phyloP scores from a whole-genome alignment of 163 green algal genomes.

The Smithsoniella earleae region DNA sequence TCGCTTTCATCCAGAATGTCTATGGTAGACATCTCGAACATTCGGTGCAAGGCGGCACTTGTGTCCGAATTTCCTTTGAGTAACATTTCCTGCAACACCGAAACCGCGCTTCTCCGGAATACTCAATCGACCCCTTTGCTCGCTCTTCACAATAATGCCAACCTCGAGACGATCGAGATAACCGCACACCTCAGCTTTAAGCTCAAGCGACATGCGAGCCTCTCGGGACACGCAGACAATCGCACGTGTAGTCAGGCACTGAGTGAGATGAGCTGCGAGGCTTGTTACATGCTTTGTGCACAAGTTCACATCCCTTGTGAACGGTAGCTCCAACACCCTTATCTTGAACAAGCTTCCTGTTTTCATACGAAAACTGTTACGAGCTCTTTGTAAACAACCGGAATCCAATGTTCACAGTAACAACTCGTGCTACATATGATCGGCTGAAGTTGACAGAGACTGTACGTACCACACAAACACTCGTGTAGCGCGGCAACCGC shows the following conservation, averaged over 20 bases:
- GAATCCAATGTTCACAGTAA: too few species aligned
- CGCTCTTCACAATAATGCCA: too few species aligned
- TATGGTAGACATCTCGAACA: conserved; percentile 36
- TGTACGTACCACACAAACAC: conserved; percentile 36
- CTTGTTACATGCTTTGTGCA: not conserved
- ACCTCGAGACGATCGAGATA: too few species aligned
- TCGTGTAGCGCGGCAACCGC: conserved; percentile 42
- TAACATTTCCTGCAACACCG: not conserved
- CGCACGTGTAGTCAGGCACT: not conserved
- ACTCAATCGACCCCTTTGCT: not conserved
- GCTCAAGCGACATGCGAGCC: not conserved
- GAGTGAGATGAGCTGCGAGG: not conserved
- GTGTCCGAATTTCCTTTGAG: not conserved
- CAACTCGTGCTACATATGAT: too few species aligned
- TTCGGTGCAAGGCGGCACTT: conserved; percentile 4
- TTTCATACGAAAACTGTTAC: too few species aligned
- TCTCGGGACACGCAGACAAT: not conserved
- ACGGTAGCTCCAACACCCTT: not conserved
- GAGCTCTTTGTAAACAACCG: too few species aligned
- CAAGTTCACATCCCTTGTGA: not conserved
- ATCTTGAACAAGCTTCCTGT: not conserved
- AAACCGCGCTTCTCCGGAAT: not conserved
- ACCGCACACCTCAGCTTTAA: conserved; percentile 13
- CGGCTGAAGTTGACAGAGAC: too few species aligned
- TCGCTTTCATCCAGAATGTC: conserved; percentile 56